Conservation (phyloP, 2,329 filamentous ascomycete genomes). For the Cytospora chrysosperma region DNA sequence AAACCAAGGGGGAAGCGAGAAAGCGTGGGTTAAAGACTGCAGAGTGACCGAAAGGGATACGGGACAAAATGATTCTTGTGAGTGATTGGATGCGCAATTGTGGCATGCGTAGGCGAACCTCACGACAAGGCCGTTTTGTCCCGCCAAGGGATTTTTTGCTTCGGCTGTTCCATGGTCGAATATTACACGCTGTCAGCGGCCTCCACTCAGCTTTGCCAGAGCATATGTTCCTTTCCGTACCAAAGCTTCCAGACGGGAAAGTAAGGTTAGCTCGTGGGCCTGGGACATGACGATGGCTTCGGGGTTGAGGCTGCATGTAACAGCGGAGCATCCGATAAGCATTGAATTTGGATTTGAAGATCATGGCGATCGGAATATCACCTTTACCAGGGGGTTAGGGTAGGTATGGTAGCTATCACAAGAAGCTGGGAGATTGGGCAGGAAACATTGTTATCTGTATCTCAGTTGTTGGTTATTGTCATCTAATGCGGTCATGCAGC, state of each 20-base stretch:
- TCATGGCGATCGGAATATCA: neutral
- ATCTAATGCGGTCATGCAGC: conserved; percentile 14
- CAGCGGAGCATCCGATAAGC: neutral
- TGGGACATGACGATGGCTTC: neutral
- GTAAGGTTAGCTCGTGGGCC: neutral
- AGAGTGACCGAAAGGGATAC: conserved; percentile 1
- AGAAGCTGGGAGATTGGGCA: neutral
- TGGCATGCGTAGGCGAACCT: conserved; percentile 13
- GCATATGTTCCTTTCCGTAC: neutral
- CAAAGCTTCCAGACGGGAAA: neutral
- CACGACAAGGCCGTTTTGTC: neutral
- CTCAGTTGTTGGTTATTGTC: conserved; percentile 5
- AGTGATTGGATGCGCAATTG: neutral
- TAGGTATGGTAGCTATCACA: too few species aligned
- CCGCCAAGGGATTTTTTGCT: neutral
- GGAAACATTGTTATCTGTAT: neutral
- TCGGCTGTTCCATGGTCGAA: neutral
- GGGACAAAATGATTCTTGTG: neutral
- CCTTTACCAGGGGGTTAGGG: neutral
- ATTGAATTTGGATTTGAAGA: neutral
- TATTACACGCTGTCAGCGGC: neutral
- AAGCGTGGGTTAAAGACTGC: neutral
- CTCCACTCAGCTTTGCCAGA: neutral
- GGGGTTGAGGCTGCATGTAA: neutral
- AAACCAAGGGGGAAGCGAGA: neutral